phyloP scores from a whole-genome alignment of 2,329 filamentous ascomycete genomes.

The Aspergillus aculeatinus region DNA sequence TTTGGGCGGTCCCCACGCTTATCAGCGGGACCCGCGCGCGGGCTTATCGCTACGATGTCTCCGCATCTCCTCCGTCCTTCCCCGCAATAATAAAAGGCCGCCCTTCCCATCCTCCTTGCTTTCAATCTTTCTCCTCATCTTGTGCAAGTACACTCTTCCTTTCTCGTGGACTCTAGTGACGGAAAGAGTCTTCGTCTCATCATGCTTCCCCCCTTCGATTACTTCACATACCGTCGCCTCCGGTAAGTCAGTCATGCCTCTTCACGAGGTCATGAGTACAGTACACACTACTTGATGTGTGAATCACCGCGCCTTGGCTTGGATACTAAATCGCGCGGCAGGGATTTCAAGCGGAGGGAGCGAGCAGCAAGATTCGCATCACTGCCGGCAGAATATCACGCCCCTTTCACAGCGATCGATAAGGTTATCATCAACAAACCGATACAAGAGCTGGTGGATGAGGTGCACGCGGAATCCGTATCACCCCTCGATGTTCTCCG shows the following conservation, averaged over 20 bases:
- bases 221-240: slow-evolving; percentile 68
- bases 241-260: slow-evolving; percentile 54
- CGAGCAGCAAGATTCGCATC: slow-evolving; percentile 67
- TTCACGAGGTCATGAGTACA: not conserved
- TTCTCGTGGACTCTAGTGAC: slow-evolving; percentile 1
- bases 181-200: slow-evolving; percentile 10
- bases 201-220: slow-evolving; percentile 60
- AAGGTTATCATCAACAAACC: slow-evolving; percentile 67
- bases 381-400: slow-evolving; percentile 65
- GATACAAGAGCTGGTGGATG: slow-evolving; percentile 74
- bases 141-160: not conserved
- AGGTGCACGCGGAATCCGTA: slow-evolving; percentile 68
- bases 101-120: slow-evolving; percentile 2
- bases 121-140: not conserved
- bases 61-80: slow-evolving; percentile 17
- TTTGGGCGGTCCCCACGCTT: slow-evolving; percentile 15
- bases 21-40: slow-evolving; percentile 17
- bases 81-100: slow-evolving; percentile 26
- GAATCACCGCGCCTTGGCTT: not conserved
- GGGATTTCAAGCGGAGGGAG: slow-evolving; percentile 76
- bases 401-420: slow-evolving; percentile 64
- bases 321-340: slow-evolving; percentile 38
- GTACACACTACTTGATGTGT: not conserved
- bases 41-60: slow-evolving; percentile 20
- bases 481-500: slow-evolving; percentile 72